Percentiles rank a stretch among this genome's conserved stretches.
Conservation (phyloP, 2,329 filamentous ascomycete genomes). For the Aspergillus sp. region DNA sequence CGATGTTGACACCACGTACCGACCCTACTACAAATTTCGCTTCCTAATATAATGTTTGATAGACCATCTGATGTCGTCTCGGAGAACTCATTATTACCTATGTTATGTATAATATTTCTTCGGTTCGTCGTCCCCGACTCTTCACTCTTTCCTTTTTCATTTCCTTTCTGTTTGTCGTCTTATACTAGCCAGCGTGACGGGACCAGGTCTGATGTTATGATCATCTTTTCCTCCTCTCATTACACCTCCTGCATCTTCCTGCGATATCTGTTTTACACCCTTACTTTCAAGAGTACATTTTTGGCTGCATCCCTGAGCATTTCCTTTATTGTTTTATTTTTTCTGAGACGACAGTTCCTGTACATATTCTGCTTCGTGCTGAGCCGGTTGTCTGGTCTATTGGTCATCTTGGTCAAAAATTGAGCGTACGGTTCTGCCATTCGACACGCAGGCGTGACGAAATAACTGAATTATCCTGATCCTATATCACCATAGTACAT, state of each 20-base stretch:
- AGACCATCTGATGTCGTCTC: conserved; percentile 30
- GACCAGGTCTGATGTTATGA: conserved; percentile 8
- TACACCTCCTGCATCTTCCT: conserved; percentile 2
- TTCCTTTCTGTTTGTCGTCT: conserved; percentile 4
- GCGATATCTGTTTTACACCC: neutral
- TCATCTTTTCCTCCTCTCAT: conserved; percentile 7
- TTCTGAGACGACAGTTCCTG: conserved; percentile 16
- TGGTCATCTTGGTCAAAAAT: conserved; percentile 14
- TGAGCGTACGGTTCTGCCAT: conserved; percentile 15
- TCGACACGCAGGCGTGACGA: conserved; percentile 27
- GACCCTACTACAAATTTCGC: conserved; percentile 3
- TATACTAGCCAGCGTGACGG: conserved; percentile 5
- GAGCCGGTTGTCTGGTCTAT: conserved; percentile 17
- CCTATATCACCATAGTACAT: neutral
- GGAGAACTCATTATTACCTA: conserved; percentile 19
- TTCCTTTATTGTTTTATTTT: conserved; percentile 4
- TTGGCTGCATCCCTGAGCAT: neutral
- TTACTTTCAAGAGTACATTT: conserved; percentile 16
- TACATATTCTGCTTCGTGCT: conserved; percentile 27
- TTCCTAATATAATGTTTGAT: conserved; percentile 37
- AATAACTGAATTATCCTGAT: conserved; percentile 9
- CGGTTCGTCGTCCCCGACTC: conserved; percentile 8
- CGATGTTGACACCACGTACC: neutral
- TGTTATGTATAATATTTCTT: conserved; percentile 22
- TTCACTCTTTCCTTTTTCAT: conserved; percentile 14